A percentile compares a stretch with the other conserved stretches of the same genome.
Conservation (phyloP, 2,329 filamentous ascomycete species). For the Metarhizium brunneum region DNA sequence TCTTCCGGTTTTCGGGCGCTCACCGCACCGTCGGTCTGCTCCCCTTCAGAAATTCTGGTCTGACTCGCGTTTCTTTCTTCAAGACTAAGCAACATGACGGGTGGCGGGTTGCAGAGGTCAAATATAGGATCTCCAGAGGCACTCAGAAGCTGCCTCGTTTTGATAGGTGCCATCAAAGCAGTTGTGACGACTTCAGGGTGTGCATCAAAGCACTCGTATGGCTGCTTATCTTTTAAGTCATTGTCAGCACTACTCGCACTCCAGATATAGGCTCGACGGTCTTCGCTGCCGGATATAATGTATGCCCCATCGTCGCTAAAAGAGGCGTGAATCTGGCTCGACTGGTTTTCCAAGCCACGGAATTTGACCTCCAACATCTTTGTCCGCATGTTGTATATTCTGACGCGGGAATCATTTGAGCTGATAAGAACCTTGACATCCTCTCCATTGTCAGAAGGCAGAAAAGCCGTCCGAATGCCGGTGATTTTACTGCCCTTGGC, state of each 20-base stretch:
- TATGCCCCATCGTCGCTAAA: conserved; percentile 83
- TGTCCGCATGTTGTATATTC: conserved; percentile 81
- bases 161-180: conserved; percentile 75
- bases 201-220: conserved; percentile 84
- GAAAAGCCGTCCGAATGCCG: conserved; percentile 68
- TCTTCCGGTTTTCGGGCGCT: conserved; percentile 46
- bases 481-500: conserved; percentile 97
- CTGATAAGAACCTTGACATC: conserved; percentile 81
- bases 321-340: conserved; percentile 79
- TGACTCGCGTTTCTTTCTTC: conserved; percentile 48
- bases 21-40: conserved; percentile 23
- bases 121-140: conserved; percentile 88
- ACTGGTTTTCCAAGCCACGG: conserved; percentile 81
- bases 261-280: conserved; percentile 87
- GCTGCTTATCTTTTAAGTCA: conserved; percentile 67
- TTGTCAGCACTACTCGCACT: conserved; percentile 41
- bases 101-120: conserved; percentile 90
- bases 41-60: conserved; percentile 26
- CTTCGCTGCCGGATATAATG: conserved; percentile 88
- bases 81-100: conserved; percentile 69
- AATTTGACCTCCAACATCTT: conserved; percentile 83
- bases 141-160: conserved; percentile 67
- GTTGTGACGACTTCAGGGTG: conserved; percentile 82
- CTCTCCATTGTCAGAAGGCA: conserved; percentile 36
- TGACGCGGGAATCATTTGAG: conserved; percentile 87